Base-by-base conservation (phyloP, 805 yeast genomes). In the Citeromyces nyonsensis region DNA sequence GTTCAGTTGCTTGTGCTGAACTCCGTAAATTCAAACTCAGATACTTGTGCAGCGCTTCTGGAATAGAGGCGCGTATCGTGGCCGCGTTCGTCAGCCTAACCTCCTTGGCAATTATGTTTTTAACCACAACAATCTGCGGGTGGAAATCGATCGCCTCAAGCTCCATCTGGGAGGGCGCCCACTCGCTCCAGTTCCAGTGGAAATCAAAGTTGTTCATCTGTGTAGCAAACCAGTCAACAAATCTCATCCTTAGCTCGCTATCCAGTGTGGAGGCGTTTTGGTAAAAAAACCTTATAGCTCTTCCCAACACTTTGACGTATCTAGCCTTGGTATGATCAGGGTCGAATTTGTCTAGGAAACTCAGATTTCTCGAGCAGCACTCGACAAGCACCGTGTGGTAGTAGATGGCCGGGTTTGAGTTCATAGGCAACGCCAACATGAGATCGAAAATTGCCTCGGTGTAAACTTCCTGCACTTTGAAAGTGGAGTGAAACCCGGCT, bases 101-200 rank as follows among this genome's bases (percentile, higher is more conserved):
- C 51, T 88, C 96, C 46, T 85, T 86, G 27, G 74, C 69, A 37
- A 91, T 75, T 39, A 86, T 61, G 53, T 85, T 85, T 42, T 66
- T 71, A 37, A 88, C 72, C 41, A 88, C 78, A 30, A 66, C 69
- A 39, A 69, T 63, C 41, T 71, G 73, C 9, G 96, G 95, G 47
- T 82, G 86, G 44, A 69, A 73, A 24, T 57, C 50, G 25, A 66
- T 57, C 8, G 59, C 51, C 6, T 58, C 53, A 30, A 59, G 63
- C 0, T 76, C 63, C 44, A 75, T 81, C 3, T 52, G 56, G 15
- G 15, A 10, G 8, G 15, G n/a, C 18, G 66, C 70, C 98, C 98
- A 91, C 52, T 86, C 97, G 40, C 70, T 73, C 98, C 98, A 91
- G 48, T 85, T 84, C 99, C 99, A 91, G 25, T 86, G 82, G 56